Evolutionary conservation across 371 early-diverging fungal genomes (phyloP).

Genomic region (Mucor indicus): DNA sequence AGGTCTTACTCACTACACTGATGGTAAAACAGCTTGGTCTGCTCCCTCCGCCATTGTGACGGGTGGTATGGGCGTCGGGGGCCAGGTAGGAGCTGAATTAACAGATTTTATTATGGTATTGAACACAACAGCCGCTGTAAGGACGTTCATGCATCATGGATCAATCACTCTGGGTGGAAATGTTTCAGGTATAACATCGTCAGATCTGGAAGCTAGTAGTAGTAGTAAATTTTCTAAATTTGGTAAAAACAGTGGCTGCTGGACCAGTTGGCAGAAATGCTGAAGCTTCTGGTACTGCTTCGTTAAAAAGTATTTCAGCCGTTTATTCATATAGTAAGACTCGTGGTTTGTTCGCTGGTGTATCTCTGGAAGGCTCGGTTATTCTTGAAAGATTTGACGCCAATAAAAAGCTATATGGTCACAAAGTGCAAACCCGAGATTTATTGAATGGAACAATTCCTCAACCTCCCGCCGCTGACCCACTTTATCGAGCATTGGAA

Average conservation of each 20-base stretch:
- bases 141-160: slow-evolving; percentile 68
- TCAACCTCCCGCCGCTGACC: slow-evolving; percentile 74
- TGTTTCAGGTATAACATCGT: slow-evolving; percentile 33
- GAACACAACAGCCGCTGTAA: slow-evolving; percentile 76
- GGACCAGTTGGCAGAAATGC: slow-evolving; percentile 80
- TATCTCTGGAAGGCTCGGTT: slow-evolving; percentile 90
- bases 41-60: slow-evolving; percentile 59
- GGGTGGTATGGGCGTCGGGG: slow-evolving; percentile 71
- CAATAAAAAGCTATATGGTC: slow-evolving; percentile 80
- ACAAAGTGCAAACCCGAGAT: slow-evolving; percentile 69
- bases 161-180: slow-evolving; percentile 75
- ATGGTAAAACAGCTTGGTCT: slow-evolving; percentile 58
- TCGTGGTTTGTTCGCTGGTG: slow-evolving; percentile 76
- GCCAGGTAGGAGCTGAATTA: slow-evolving; percentile 71
- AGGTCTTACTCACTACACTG: too few species aligned
- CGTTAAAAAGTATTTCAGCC: slow-evolving; percentile 43
- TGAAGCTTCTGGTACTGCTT: slow-evolving; percentile 69
- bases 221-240: too few species aligned
- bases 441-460: slow-evolving; percentile 71
- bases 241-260: slow-evolving; percentile 68
- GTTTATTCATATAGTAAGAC: slow-evolving; percentile 69
- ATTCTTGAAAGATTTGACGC: slow-evolving; percentile 87
- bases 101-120: slow-evolving; percentile 79
- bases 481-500: slow-evolving; percentile 67
- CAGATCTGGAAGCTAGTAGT: too few species aligned